Evolutionary conservation across 2,329 filamentous ascomycete species (phyloP).

Genomic region (Samsoniella hepiali): DNA sequence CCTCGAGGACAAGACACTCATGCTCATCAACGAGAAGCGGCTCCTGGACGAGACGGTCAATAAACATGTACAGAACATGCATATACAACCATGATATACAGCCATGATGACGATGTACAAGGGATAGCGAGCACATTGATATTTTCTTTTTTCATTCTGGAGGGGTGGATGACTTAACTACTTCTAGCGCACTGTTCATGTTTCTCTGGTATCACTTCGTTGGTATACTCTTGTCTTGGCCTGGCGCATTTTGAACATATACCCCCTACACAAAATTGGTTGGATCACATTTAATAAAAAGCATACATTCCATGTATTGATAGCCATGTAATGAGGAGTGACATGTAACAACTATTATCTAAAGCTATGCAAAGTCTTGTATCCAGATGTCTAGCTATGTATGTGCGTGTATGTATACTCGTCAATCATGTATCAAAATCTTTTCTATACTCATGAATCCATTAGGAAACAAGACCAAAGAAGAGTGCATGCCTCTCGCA

Average conservation of each 20-base stretch:
- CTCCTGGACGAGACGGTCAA: constrained; percentile 29
- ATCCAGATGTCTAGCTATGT: background rate
- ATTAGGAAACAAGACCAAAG: background rate
- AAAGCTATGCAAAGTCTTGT: background rate
- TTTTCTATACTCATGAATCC: background rate
- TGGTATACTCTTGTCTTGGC: background rate
- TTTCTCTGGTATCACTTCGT: background rate
- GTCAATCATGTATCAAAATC: background rate
- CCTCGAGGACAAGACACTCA: constrained; percentile 40
- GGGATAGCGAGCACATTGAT: too few relatives aligned
- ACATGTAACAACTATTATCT: background rate
- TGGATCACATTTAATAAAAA: background rate
- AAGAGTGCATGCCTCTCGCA: background rate
- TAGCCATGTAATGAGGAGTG: too few relatives aligned
- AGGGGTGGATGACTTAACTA: too few relatives aligned
- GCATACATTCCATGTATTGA: background rate
- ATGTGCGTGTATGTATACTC: background rate
- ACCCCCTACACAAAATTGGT: background rate
- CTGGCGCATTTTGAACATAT: background rate
- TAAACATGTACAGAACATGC: background rate
- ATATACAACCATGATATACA: background rate
- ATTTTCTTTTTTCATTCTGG: too few relatives aligned
- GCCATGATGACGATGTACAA: background rate
- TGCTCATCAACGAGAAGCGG: constrained; percentile 34
- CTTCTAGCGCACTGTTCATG: too few relatives aligned